Base-by-base conservation (phyloP, 306 rosid species). In the Pueraria montana region DNA sequence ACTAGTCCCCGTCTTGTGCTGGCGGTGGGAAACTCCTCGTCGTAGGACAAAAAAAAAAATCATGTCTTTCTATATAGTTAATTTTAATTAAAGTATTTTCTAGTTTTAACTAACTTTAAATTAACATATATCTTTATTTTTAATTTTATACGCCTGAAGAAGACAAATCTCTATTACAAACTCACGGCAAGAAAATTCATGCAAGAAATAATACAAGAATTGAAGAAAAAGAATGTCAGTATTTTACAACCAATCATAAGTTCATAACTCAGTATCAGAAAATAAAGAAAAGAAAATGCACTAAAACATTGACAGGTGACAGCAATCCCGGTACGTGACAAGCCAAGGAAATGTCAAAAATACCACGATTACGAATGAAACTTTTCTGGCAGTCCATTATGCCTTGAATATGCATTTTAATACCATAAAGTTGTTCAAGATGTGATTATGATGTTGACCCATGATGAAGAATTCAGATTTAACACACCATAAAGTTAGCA, bases 361-460 rank as follows among this genome's bases (percentile, higher is more conserved):
- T 24, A 4, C 2, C 5, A 1, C n/a, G 1, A 48, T 48, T 48
- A 48, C 0, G 32, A 48, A 48, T 18, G 43, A 16, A 46, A 48
- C 45, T 72, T 49, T 30, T 8, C 46, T 27, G 45, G 4, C 76
- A 24, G 42, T 16, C 75, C 61, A 72, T 50, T 26, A 50, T 72
- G 77, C 26, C 30, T 8, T 27, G 11, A 27, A 74, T 16, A 55
- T 53, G 66, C 46, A 69, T 69, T 69, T 69, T 43, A 69, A 42
- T 6, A 27, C 26, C 45, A 72, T 27, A 49, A 49, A 49, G 49
- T n/a, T 73, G 7, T 32, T 49, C 3, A 32, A 2, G 1, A 73
- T 52, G 64, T 50, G 48, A 73, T 73, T 73, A 50, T 18, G 49
- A 50, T 52, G 78, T 21, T 30, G 16, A 9, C 64, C n/a, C 48